phyloP scores from a whole-genome alignment of 73 alveolate species.

The Paramecium octaurelia region DNA sequence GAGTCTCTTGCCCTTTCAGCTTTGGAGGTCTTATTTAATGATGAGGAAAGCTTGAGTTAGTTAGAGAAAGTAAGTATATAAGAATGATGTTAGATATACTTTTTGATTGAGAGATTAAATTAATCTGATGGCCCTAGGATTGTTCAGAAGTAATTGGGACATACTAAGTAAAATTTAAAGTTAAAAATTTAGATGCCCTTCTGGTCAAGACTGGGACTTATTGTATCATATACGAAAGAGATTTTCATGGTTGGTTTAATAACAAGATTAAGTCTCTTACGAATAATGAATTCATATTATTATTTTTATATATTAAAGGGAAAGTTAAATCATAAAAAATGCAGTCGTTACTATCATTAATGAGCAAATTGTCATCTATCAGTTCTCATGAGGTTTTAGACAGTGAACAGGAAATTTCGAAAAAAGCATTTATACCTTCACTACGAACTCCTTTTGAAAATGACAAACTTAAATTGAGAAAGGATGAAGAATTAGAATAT shows the following conservation, averaged over 20 bases:
- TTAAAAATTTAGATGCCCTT: neutral
- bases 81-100: constrained; percentile 39
- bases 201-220: constrained; percentile 44
- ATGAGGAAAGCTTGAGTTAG: constrained; percentile 68
- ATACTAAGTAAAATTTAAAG: neutral
- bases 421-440: neutral
- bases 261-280: neutral
- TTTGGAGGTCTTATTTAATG: constrained; percentile 70
- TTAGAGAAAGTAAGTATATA: constrained; percentile 63
- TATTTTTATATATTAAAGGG: neutral
- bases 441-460: constrained; percentile 40
- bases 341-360: neutral
- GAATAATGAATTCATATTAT: constrained; percentile 12
- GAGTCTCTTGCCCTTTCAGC: constrained; percentile 82
- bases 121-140: constrained; percentile 77
- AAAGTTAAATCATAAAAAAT: neutral
- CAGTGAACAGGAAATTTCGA: neutral
- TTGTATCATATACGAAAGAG: neutral
- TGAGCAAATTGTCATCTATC: neutral
- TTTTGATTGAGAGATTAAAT: constrained; percentile 77
- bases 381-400: constrained; percentile 5
- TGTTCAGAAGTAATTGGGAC: constrained; percentile 69
- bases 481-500: neutral
- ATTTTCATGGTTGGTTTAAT: neutral
- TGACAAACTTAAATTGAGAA: neutral